These are phyloP conservation scores for Ichthyophthirius multifiliis DNA, from an alignment of 169 alveolate genomes.

Conservation along the genomic window DNA sequence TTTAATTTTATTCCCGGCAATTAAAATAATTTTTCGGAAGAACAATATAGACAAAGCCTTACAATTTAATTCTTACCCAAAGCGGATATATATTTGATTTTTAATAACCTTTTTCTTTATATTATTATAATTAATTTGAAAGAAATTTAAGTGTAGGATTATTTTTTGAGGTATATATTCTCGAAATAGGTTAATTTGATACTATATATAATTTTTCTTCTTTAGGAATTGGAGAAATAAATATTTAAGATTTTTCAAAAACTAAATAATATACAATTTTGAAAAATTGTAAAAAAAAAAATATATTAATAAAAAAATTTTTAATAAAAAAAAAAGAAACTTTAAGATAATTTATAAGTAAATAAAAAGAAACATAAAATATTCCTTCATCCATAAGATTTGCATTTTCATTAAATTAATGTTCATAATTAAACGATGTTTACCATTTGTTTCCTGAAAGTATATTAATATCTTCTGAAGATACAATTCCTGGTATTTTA, in stretches of 20 bases:
- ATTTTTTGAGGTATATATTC: neutral
- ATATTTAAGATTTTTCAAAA: neutral
- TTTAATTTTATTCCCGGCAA: neutral
- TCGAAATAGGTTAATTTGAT: neutral
- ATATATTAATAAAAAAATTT: neutral
- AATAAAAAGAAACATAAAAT: neutral
- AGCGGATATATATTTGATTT: neutral
- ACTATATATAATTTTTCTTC: neutral
- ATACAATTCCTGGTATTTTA: neutral
- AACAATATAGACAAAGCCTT: neutral
- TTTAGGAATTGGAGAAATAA: slow-evolving; percentile 1
- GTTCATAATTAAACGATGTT: neutral
- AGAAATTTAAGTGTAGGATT: neutral
- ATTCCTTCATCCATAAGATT: neutral
- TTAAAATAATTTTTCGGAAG: neutral
- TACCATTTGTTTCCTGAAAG: neutral
- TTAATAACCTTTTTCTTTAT: neutral
- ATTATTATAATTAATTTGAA: neutral
- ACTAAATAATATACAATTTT: neutral
- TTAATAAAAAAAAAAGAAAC: neutral
- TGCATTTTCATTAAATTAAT: neutral
- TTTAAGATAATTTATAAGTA: neutral
- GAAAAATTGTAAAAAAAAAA: neutral
- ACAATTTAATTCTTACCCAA: neutral
- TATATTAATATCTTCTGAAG: neutral